Evolutionary conservation across 805 yeast species (phyloP), one percentile per base, ranked within the genome.

Genomic region (Candida hungchunana): DNA sequence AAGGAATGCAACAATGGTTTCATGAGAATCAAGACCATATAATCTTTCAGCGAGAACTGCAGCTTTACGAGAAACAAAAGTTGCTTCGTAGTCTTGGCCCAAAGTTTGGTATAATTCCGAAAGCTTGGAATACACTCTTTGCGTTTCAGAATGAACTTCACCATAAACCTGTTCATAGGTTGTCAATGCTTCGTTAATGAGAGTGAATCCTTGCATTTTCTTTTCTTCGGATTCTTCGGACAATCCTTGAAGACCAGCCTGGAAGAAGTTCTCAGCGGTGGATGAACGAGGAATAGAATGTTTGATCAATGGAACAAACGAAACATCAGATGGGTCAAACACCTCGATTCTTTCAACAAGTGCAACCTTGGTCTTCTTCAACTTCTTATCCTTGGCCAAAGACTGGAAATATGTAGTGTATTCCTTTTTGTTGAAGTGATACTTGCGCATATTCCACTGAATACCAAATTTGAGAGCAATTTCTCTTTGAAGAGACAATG

Each of bases 141-240:
- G 87, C 19, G 89, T 83, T 48, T 81, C 87, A 7, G 82, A 73
- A 52, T 89, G 93, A 20, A 90, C 71, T 18, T 70, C 57, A 20
- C 97, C 96, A 50, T 84, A 84, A 20, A 86, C 77, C 55, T 87
- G 95, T 57, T 88, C 95, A 44, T 77, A 76, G 36, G 87, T 69
- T 7, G 81, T 63, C 23, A 85, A 63, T 19, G 93, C 69, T 58
- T 90, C 96, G 20, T 69, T 61, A 47, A 89, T 62, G 35, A 84
- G 69, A 22, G 73, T 68, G 39, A 80, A 55, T 9, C 89, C 95
- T 18, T 75, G 64, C 7, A 73, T 75, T 42, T 67, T 70, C 21
- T 69, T 71, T 12, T 46, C 50, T 17, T 51, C 54, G 14, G 43
- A 49, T 14, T 41, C 42, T 16, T 36, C 35, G 4, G 28, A 13